These are phyloP conservation scores for Arthromyces matolae DNA, from an alignment of 768 basidiomycete genomes.

Conservation along the genomic window DNA sequence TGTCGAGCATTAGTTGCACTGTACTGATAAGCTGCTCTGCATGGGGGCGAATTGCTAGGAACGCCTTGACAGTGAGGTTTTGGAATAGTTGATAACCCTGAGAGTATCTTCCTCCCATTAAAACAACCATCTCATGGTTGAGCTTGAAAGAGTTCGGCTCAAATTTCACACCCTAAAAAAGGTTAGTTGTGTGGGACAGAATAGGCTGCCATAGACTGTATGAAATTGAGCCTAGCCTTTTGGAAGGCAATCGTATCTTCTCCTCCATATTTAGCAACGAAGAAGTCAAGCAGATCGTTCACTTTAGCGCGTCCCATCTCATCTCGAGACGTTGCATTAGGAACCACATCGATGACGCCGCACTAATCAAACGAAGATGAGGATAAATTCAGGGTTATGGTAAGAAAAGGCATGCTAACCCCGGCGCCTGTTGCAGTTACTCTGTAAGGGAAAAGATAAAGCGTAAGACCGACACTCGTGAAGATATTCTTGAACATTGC, in stretches of 20 bases:
- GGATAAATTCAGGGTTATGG: neutral
- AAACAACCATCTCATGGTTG: slow-evolving; percentile 95
- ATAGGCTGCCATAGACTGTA: slow-evolving; percentile 99
- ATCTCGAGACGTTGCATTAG: slow-evolving; percentile 95
- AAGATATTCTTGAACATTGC: slow-evolving; percentile 99
- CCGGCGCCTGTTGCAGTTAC: slow-evolving; percentile 97
- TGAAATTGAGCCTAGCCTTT: slow-evolving; percentile 89
- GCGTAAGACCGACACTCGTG: slow-evolving; percentile 77
- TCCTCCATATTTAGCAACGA: slow-evolving; percentile 88
- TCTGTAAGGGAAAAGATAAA: slow-evolving; percentile 94
- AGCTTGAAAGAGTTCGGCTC: slow-evolving; percentile 98
- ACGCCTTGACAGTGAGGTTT: slow-evolving; percentile 91
- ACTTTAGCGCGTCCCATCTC: slow-evolving; percentile 99
- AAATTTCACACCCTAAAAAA: slow-evolving; percentile 95
- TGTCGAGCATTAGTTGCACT: slow-evolving; percentile 91
- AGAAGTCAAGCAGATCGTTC: slow-evolving; percentile 93
- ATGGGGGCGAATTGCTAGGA: slow-evolving; percentile 93
- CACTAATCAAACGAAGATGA: slow-evolving; percentile 49
- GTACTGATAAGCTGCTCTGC: slow-evolving; percentile 87
- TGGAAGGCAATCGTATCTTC: slow-evolving; percentile 90
- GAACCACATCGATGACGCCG: slow-evolving; percentile 97
- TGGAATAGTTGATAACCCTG: slow-evolving; percentile 95
- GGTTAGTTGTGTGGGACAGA: slow-evolving; percentile 96
- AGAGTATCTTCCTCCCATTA: slow-evolving; percentile 95
- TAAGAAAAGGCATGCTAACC: slow-evolving; percentile 44